Evolutionary conservation across 2,329 filamentous ascomycete species (phyloP).

Genomic region (Aspergillus sp.): DNA sequence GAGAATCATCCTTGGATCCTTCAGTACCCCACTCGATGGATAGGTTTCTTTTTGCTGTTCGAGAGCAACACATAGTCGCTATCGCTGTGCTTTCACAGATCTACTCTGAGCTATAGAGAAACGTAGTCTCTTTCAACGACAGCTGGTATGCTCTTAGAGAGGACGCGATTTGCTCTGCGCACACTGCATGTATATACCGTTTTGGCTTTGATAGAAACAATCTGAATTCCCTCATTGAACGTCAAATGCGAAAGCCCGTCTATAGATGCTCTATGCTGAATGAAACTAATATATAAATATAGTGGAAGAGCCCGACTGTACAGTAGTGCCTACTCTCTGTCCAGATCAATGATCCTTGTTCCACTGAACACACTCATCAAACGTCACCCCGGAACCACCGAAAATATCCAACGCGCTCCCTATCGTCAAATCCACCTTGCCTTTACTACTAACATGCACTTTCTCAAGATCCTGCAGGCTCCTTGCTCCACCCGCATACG

Average conservation of each 20-base stretch:
- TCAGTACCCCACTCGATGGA: background rate
- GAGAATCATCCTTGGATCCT: background rate
- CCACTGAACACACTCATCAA: conserved; percentile 88
- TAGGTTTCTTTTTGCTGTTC: background rate
- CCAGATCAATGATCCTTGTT: conserved; percentile 54
- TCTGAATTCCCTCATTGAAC: background rate
- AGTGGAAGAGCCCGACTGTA: background rate
- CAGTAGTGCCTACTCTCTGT: background rate
- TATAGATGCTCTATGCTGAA: background rate
- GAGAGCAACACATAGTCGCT: background rate
- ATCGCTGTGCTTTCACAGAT: background rate
- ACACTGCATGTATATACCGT: conserved; percentile 17
- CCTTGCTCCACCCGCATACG: conserved; percentile 92
- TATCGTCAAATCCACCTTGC: conserved; percentile 89
- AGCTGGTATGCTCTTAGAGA: conserved; percentile 6
- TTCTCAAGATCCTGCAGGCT: conserved; percentile 77
- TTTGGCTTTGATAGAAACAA: conserved; percentile 12
- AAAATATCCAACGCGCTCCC: conserved; percentile 96
- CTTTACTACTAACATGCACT: conserved; percentile 74
- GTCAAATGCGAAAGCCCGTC: background rate
- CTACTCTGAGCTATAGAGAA: background rate
- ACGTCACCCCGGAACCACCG: conserved; percentile 80
- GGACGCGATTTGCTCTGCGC: conserved; percentile 10
- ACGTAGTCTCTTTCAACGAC: background rate
- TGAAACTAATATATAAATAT: background rate